Percentiles rank a stretch among this genome's conserved stretches.
phyloP scores from a whole-genome alignment of 768 basidiomycete species.

The Filobasidium wieringae region DNA sequence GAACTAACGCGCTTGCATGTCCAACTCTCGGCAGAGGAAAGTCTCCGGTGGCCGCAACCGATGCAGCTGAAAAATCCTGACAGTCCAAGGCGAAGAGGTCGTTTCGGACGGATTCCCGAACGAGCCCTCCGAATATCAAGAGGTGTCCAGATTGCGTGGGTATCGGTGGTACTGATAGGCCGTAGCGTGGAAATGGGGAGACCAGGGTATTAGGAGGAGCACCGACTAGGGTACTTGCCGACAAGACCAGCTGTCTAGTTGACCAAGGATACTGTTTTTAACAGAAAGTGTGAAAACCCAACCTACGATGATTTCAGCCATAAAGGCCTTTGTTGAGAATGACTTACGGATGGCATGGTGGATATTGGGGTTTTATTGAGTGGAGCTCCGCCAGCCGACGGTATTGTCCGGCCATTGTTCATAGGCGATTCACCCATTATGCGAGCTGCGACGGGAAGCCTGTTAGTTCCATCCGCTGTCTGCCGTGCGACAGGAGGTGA shows the following conservation, averaged over 20 bases:
- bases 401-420: too few species aligned
- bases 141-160: conserved; percentile 56
- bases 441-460: too few species aligned
- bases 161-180: conserved; percentile 6
- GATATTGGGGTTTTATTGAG: too few species aligned
- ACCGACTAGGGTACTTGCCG: not conserved
- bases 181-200: conserved; percentile 12
- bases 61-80: conserved; percentile 61
- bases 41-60: conserved; percentile 79
- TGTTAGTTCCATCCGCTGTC: too few species aligned
- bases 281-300: too few species aligned
- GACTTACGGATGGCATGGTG: not conserved
- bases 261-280: conserved; percentile 18
- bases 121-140: conserved; percentile 92
- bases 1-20: conserved; percentile 88
- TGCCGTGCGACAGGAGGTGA: too few species aligned
- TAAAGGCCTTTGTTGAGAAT: too few species aligned
- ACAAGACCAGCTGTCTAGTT: not conserved
- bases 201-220: not conserved
- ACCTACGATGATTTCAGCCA: too few species aligned
- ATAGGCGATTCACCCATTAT: too few species aligned
- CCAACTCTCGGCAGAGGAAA: conserved; percentile 84
- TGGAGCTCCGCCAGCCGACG: too few species aligned
- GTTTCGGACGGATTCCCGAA: conserved; percentile 75
- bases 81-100: conserved; percentile 86